A percentile compares a stretch with the other conserved stretches of the same genome.
Evolutionary conservation across 169 alveolate species (phyloP).

Genomic region (Cryptosporidium viatorum): DNA sequence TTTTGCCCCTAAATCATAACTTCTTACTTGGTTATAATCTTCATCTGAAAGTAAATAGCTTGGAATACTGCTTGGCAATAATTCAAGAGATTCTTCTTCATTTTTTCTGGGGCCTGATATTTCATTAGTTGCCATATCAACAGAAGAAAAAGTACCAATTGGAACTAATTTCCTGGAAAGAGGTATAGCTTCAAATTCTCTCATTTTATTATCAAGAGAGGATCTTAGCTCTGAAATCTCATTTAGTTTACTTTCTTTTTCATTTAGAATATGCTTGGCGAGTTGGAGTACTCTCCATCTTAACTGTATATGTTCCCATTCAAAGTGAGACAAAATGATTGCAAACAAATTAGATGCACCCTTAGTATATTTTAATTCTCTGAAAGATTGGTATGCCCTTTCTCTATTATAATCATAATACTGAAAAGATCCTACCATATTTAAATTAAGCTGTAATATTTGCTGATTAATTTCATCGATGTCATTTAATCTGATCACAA

Average conservation of each 20-base stretch:
- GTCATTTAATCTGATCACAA: constrained; percentile 21
- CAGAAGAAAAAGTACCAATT: constrained; percentile 33
- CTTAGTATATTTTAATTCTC: constrained; percentile 17
- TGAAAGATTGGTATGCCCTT: constrained; percentile 31
- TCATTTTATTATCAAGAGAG: constrained; percentile 40
- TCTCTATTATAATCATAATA: constrained; percentile 61
- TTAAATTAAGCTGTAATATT: constrained; percentile 31
- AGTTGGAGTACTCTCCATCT: constrained; percentile 55
- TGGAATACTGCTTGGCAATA: constrained; percentile 39
- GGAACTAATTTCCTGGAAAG: constrained; percentile 43
- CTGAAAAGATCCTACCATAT: constrained; percentile 50
- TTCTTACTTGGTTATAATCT: constrained; percentile 27
- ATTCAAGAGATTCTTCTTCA: constrained; percentile 18
- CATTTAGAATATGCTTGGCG: constrained; percentile 3
- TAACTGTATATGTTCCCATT: constrained; percentile 67
- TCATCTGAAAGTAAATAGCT: constrained; percentile 35
- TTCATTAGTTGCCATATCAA: constrained; percentile 8
- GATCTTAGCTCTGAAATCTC: constrained; percentile 23
- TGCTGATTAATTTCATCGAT: constrained; percentile 40
- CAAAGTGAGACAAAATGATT: constrained; percentile 51
- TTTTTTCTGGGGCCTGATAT: constrained; percentile 4
- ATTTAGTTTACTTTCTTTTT: constrained; percentile 30
- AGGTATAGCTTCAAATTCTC: constrained; percentile 46
- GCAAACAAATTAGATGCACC: constrained; percentile 20
- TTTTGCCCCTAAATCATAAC: constrained; percentile 24